Conservation (phyloP, 495 filamentous ascomycete genomes). For the Neurospora sp. region DNA sequence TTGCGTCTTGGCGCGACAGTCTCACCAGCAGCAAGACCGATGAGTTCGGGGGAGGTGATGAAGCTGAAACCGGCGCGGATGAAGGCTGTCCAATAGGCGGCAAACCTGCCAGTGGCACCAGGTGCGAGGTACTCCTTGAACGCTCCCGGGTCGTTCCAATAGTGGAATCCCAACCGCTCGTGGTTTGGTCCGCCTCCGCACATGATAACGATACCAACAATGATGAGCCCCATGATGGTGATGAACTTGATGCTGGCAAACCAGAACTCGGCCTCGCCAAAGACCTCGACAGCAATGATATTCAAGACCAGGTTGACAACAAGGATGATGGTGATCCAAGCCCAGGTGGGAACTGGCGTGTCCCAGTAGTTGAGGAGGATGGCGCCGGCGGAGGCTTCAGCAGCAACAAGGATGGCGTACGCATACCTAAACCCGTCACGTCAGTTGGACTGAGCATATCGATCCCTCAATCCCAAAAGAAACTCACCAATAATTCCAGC, state of each 20-base stretch:
- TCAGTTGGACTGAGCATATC: not conserved
- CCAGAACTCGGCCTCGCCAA: conserved; percentile 56
- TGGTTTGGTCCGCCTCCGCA: conserved; percentile 52
- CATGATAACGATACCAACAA: conserved; percentile 63
- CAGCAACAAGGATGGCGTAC: conserved; percentile 38
- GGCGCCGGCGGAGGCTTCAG: conserved; percentile 39
- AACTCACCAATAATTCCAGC: conserved; percentile 55
- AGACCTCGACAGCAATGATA: conserved; percentile 40
- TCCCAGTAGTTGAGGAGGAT: conserved; percentile 49
- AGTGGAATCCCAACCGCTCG: conserved; percentile 49
- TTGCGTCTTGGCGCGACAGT: conserved; percentile 67
- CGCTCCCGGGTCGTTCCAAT: conserved; percentile 64
- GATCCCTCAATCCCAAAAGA: not conserved
- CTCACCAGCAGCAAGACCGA: conserved; percentile 62
- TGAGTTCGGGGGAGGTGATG: conserved; percentile 39
- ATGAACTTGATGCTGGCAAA: conserved; percentile 60
- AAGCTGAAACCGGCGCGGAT: conserved; percentile 38
- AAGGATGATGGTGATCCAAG: conserved; percentile 50
- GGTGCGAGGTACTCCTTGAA: conserved; percentile 48
- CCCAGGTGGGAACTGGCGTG: conserved; percentile 37
- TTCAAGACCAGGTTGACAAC: conserved; percentile 33
- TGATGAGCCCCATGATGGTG: conserved; percentile 57
- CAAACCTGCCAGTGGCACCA: conserved; percentile 40
- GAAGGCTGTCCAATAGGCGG: conserved; percentile 38
- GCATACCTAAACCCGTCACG: conserved; percentile 17